Base-by-base conservation (phyloP, 495 filamentous ascomycete genomes). In the Penicillium psychrofluorescens region DNA sequence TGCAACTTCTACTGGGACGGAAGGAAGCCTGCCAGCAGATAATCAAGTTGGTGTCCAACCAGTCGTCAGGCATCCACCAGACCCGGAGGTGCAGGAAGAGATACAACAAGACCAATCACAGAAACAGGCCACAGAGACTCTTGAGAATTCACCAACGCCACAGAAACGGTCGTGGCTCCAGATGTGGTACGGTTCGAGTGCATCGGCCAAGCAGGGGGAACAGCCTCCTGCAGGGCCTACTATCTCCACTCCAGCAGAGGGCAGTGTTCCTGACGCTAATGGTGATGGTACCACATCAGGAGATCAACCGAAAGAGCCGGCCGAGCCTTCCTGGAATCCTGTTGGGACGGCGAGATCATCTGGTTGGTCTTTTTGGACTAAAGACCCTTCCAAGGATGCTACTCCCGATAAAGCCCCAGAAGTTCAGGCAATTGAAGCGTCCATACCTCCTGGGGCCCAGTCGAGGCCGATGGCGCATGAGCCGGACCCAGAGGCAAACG, bases 311-410 rank as follows among this genome's bases (percentile, higher is more conserved):
- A 55, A 46, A 27, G 37, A 56, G 15, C 12, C 44, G 11, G 33
- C 38, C 8, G 62, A 66, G 39, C 55, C 55, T 22, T 48, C 58
- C 3, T 69, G 72, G 59, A 49, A 66, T 30, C 64, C 73, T 38
- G 61, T 56, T 28, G 46, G 46, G 22, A 51, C 43, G 42, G 42
- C 53, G 10, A 78, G 72, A 46, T 75, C 83, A 13, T 85, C 85
- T 7, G 85, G 82, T 1, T 94, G 88, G 88, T 87, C 83, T 1
- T 94, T 94, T 49, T 94, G 85, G 85, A 88, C 84, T 7, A 79
- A 76, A 43, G 85, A 87, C 12, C 62, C 73, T 13, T 53, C 77
- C 9, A 78, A 76, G 44, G 62, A 70, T 29, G 48, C 49, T 9
- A 35, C 50, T 11, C 44, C 60, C 8, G 49, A 59, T 14, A 67